A percentile compares a stretch with the other conserved stretches of the same genome.
Conservation (phyloP, 352 stramenopile genomes). For the Phytophthora melonis region DNA sequence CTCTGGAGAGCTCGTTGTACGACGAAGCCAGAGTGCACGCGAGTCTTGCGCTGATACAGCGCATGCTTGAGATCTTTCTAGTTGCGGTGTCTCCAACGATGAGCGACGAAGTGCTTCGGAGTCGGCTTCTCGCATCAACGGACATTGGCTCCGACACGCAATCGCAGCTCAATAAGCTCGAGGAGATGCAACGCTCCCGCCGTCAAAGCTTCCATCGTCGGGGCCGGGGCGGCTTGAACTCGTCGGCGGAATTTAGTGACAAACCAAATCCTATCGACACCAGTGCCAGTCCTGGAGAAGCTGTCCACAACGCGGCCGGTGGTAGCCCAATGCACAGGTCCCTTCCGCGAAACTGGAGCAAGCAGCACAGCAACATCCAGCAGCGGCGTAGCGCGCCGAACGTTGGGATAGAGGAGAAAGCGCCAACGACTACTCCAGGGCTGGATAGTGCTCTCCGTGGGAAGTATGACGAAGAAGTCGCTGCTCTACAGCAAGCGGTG, state of each 20-base stretch:
- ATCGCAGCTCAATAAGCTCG: constrained; percentile 52
- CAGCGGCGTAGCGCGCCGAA: constrained; percentile 42
- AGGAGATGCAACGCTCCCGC: constrained; percentile 51
- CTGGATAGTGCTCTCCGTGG: not conserved
- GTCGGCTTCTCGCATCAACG: constrained; percentile 66
- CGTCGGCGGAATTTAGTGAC: not conserved
- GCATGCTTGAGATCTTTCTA: constrained; percentile 73
- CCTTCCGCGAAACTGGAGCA: constrained; percentile 75
- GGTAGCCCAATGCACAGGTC: constrained; percentile 32
- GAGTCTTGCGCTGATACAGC: constrained; percentile 57
- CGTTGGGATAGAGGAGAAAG: constrained; percentile 33
- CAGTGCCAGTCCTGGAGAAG: constrained; percentile 14
- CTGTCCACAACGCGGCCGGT: constrained; percentile 13
- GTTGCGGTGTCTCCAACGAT: constrained; percentile 28
- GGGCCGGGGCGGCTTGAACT: constrained; percentile 26
- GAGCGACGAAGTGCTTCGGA: constrained; percentile 25
- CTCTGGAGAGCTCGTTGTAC: constrained; percentile 18
- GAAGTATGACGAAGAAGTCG: constrained; percentile 34
- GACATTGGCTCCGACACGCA: constrained; percentile 51
- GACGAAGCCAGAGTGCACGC: constrained; percentile 69
- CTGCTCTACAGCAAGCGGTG: constrained; percentile 50
- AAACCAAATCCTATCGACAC: constrained; percentile 29
- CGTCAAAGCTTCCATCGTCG: constrained; percentile 57
- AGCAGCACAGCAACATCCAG: constrained; percentile 48
- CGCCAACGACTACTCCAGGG: not conserved